A percentile compares a stretch with the other conserved stretches of the same genome.
Conservation (phyloP, 495 filamentous ascomycete genomes). For the Talaromyces ruber region DNA sequence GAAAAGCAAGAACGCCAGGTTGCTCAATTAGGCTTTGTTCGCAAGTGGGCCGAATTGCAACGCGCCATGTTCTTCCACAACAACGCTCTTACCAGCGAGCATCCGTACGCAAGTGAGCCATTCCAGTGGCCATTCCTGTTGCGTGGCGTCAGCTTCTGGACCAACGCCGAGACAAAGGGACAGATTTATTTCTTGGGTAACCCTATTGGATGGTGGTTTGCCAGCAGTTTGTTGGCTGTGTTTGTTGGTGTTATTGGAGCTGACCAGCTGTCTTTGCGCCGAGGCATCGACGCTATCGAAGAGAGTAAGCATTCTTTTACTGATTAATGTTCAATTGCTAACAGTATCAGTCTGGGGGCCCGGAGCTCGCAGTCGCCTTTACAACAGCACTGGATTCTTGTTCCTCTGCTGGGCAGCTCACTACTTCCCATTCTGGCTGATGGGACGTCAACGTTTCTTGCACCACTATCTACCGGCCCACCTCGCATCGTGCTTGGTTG, state of each 20-base stretch:
- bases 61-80: conserved; percentile 99
- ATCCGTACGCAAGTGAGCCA: conserved; percentile 91
- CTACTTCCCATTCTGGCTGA: conserved; percentile 67
- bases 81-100: conserved; percentile 91
- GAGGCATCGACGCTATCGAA: conserved; percentile 89
- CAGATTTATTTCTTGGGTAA: conserved; percentile 99
- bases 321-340: conserved; percentile 5
- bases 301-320: conserved; percentile 57
- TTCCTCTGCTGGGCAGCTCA: conserved; percentile 81
- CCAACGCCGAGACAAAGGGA: conserved; percentile 87
- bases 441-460: conserved; percentile 68
- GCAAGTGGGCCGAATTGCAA: conserved; percentile 94
- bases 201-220: conserved; percentile 95
- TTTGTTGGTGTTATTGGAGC: conserved; percentile 88
- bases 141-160: conserved; percentile 98
- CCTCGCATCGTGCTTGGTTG: conserved; percentile 83
- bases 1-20: conserved; percentile 63
- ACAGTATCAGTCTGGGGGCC: conserved; percentile 29
- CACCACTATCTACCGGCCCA: conserved; percentile 83
- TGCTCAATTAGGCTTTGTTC: conserved; percentile 78
- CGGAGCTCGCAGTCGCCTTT: conserved; percentile 87
- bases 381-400: conserved; percentile 97
- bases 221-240: conserved; percentile 82
- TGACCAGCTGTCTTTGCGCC: conserved; percentile 84
- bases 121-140: conserved; percentile 97